Evolutionary conservation across 2,329 filamentous ascomycete species (phyloP), one percentile per base, ranked within the genome.

Genomic region (Aspergillus ochraceus): DNA sequence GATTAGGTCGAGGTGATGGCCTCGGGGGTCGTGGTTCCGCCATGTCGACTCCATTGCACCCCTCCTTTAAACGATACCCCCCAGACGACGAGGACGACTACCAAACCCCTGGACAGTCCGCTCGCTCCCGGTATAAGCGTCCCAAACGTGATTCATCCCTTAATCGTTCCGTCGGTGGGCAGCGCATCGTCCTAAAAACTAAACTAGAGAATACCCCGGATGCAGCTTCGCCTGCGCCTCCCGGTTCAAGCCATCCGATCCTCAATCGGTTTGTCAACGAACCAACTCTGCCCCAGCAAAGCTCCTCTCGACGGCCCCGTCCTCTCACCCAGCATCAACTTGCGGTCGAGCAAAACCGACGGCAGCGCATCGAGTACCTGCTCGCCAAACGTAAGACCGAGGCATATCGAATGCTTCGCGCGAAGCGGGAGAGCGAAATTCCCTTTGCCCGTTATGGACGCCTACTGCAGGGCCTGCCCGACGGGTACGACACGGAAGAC

Each of bases 251-350:
- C 26, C 76, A 81, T 61, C 74, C 77, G 24, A 69, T 79, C 14
- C 65, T 80, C 14, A 76, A 75, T 60, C 76, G 78, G 46, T 80
- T 76, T 62, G 70, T 73, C 52, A 66, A 69, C 2, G 73, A 75
- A 57, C 67, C 73, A 20, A 69, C 72, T 30, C 67, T 70, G 53
- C 66, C 66, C 20, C 70, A 71, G 52, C 66, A 61, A 42, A 55
- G 64, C 55, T 68, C 70, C 46, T 69, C 72, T 51, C 76, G 78
- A 54, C 78, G 80, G 12, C 77, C 79, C 14, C 76, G 80, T 19
- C 80, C 80, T 10, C 72, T 81, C 46, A 82, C 80, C 2, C 79
- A 81, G 54, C 80, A 82, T 57, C 80, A 82, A 58, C 71, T 81
- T 54, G 80, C 80, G 22, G 76, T 82, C 5, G 79, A 81, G 60